Conservation (phyloP, 352 stramenopile genomes). For the Globisporangium perplexum region DNA sequence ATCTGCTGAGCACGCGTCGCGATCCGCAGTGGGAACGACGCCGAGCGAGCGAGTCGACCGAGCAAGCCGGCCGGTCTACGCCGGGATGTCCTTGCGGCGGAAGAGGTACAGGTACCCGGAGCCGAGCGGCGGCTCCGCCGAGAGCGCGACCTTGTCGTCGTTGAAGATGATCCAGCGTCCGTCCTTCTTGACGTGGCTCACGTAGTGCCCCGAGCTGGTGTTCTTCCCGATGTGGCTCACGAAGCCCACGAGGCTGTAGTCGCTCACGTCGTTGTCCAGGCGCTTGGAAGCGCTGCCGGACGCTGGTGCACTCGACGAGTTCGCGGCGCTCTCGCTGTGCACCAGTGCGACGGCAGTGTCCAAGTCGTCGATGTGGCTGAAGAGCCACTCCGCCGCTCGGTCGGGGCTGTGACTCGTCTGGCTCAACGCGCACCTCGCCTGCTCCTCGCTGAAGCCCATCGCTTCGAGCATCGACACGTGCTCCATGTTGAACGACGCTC, state of each 20-base stretch:
- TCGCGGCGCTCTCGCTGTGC: constrained; percentile 13
- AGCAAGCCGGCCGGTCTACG: constrained; percentile 5
- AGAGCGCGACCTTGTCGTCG: constrained; percentile 97
- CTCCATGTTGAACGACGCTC: constrained; percentile 76
- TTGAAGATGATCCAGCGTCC: constrained; percentile 99
- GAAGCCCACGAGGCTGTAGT: constrained; percentile 96
- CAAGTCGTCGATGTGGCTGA: constrained; percentile 96
- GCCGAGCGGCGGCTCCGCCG: constrained; percentile 90
- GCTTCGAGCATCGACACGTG: constrained; percentile 56
- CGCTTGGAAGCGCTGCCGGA: constrained; percentile 17
- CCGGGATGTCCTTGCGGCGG: constrained; percentile 40
- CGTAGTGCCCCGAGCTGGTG: constrained; percentile 97
- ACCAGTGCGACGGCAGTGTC: constrained; percentile 84
- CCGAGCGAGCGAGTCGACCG: neutral
- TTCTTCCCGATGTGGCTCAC: constrained; percentile 99
- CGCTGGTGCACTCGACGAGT: constrained; percentile 8
- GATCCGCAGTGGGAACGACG: neutral
- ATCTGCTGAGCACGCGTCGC: constrained; percentile 34
- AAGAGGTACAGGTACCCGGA: constrained; percentile 97
- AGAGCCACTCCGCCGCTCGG: constrained; percentile 96
- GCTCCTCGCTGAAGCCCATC: constrained; percentile 88
- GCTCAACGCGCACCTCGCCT: constrained; percentile 91
- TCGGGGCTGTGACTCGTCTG: constrained; percentile 91
- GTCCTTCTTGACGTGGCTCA: constrained; percentile 97
- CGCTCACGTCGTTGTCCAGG: constrained; percentile 51